Evolutionary conservation across 768 basidiomycete genomes (phyloP).

Genomic region (Lyophyllum atratum): DNA sequence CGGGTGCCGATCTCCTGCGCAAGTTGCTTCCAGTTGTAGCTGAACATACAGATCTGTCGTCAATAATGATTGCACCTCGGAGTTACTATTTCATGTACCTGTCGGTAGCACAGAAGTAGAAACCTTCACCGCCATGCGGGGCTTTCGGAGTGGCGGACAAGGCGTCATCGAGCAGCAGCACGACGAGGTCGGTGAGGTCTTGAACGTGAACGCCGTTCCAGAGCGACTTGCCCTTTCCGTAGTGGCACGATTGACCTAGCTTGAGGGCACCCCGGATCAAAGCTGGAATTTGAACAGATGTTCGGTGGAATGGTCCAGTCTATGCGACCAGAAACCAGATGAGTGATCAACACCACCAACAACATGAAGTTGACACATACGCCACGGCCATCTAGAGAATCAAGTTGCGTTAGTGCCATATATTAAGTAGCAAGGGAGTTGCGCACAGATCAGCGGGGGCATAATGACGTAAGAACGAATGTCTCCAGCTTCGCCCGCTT

Average conservation of each 20-base stretch:
- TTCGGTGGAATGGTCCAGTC: constrained; percentile 20
- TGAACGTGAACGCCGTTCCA: constrained; percentile 20
- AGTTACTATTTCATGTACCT: constrained; percentile 4
- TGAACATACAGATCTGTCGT: background rate
- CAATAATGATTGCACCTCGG: too few species aligned
- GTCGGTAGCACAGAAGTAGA: constrained; percentile 17
- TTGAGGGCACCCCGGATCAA: constrained; percentile 17
- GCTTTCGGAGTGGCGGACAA: constrained; percentile 8
- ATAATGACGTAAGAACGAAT: constrained; percentile 17
- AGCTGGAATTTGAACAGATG: constrained; percentile 17
- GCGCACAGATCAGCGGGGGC: constrained; percentile 16
- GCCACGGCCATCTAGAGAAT: constrained; percentile 15
- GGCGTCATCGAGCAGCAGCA: constrained; percentile 14
- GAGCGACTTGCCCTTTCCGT: constrained; percentile 14
- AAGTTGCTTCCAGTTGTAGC: constrained; percentile 15
- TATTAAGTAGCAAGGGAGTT: background rate
- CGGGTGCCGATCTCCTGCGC: constrained; percentile 16
- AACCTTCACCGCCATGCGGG: constrained; percentile 15
- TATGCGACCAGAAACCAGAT: background rate
- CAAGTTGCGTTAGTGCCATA: background rate
- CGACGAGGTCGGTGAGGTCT: constrained; percentile 10
- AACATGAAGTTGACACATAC: constrained; percentile 4
- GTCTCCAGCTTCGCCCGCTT: constrained; percentile 13
- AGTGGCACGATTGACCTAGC: constrained; percentile 11
- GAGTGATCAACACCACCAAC: background rate